Evolutionary conservation across 805 yeast species (phyloP), one percentile per base, ranked within the genome.

Genomic region (Tetrapisispora nanseiensis): DNA sequence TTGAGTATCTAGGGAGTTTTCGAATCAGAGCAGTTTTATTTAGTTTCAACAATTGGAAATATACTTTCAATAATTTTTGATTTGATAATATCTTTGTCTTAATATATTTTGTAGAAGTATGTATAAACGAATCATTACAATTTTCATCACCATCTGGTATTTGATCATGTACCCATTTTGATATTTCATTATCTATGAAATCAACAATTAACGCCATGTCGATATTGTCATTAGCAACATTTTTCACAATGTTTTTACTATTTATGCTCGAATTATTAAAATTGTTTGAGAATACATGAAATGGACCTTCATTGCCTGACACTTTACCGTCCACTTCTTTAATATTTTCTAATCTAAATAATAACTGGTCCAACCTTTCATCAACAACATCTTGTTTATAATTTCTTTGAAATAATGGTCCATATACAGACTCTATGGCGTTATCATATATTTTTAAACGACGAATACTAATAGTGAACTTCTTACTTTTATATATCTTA

Each of bases 391-490:
- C 50, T 37, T 52, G 59, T 13, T 44, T 52, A 38, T 47, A 55
- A 13, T 47, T 44, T 3, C 37, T 42, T 9, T 33, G 20, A 4
- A 29, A 16, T 2, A 19, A n/a, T 7, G 16, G 18, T 13, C 56
- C 56, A 31, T 49, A 55, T 3, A 58, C 57, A 26, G 57, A 51
- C 11, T 36, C 42, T 9, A 56, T 44, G 2, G 49, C 53, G 34
- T 58, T 59, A 26, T 60, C 51, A 43, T 61, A 61, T 13, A 57
- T 51, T 43, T 52, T 54, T 16, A 59, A 51, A 29, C 63, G 46
- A 38, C 65, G 50, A 7, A 57, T 52, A 44, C 63, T 61, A 11
- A 57, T 52, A 2, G 63, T 57, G 39, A 53, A 58, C 3, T 46
- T 46, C n/a, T 44, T 43, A 20, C 36, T 33, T 12, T 45, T 47